Conservation (phyloP, 805 yeast species). For the Sugiyamaella qingdaonensis region DNA sequence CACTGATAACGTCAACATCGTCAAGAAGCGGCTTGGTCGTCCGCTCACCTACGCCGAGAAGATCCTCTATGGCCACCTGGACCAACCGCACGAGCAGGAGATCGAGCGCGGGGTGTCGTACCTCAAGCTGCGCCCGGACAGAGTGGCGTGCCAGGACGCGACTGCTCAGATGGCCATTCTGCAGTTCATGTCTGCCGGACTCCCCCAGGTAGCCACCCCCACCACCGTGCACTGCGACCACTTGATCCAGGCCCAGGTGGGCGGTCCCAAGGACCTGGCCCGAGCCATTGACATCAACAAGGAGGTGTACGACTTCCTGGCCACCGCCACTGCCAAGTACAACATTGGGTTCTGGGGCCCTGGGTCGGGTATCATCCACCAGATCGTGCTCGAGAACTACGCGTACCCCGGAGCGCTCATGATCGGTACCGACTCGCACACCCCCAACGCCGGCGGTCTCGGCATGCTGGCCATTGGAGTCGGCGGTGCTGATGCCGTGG, state of each 20-base stretch:
- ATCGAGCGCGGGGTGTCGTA: constrained; percentile 85
- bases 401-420: constrained; percentile 96
- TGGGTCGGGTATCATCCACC: constrained; percentile 97
- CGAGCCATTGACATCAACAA: constrained; percentile 85
- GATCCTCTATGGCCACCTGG: constrained; percentile 90
- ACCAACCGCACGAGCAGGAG: constrained; percentile 83
- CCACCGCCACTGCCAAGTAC: constrained; percentile 87
- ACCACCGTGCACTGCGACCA: constrained; percentile 98
- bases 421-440: constrained; percentile 96
- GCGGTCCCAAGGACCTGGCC: constrained; percentile 79
- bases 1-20: constrained; percentile 81
- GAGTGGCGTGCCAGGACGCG: constrained; percentile 99
- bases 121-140: constrained; percentile 91
- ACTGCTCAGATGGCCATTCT: constrained; percentile 97
- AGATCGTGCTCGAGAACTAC: constrained; percentile 91
- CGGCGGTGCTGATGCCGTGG: constrained; percentile 99
- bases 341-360: constrained; percentile 99
- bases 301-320: constrained; percentile 90
- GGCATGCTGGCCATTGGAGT: constrained; percentile 98
- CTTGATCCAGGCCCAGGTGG: constrained; percentile 91
- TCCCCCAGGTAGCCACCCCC: constrained; percentile 88
- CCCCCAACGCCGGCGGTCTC: constrained; percentile 98
- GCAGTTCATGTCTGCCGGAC: constrained; percentile 94
- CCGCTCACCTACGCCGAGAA: constrained; percentile 96
- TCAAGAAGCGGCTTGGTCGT: constrained; percentile 72